phyloP scores from a whole-genome alignment of 352 stramenopile genomes.

The Phytopythium oedochilum region DNA sequence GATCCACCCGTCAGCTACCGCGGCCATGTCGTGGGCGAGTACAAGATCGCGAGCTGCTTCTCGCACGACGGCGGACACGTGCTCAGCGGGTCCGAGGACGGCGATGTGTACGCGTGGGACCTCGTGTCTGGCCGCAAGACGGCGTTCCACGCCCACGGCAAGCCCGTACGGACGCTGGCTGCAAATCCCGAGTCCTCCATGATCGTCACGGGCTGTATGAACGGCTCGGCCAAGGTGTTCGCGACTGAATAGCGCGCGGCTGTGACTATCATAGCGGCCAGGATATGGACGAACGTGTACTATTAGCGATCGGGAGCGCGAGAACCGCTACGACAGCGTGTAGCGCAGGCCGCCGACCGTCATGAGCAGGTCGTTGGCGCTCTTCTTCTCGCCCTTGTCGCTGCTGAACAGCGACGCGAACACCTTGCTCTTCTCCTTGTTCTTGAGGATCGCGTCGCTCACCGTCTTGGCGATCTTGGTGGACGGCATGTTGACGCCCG shows the following conservation, averaged over 20 bases:
- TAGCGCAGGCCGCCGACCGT: conserved; percentile 79
- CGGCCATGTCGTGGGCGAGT: conserved; percentile 55
- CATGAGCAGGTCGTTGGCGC: conserved; percentile 83
- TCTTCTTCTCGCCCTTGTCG: conserved; percentile 58
- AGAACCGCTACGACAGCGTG: conserved; percentile 54
- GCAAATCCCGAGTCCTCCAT: conserved; percentile 60
- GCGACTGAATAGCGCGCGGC: neutral
- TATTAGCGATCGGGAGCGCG: neutral
- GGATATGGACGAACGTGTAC: neutral
- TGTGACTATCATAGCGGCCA: too few relatives aligned
- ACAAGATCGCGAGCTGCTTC: conserved; percentile 69
- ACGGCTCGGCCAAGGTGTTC: conserved; percentile 73
- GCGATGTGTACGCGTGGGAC: conserved; percentile 62
- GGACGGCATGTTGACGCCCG: conserved; percentile 9
- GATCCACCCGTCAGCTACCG: too few relatives aligned
- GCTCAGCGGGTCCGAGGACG: conserved; percentile 75
- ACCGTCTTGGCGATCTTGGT: conserved; percentile 58
- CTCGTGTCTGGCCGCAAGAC: conserved; percentile 30
- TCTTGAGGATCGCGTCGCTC: conserved; percentile 50
- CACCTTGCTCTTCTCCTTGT: conserved; percentile 71
- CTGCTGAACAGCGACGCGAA: conserved; percentile 80
- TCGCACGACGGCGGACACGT: conserved; percentile 60
- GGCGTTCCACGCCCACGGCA: conserved; percentile 53
- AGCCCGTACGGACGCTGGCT: conserved; percentile 56
- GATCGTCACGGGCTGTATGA: conserved; percentile 55